Evolutionary conservation across 495 filamentous ascomycete genomes (phyloP), one percentile per base, ranked within the genome.

Genomic region (Aspergillus cavernicola): DNA sequence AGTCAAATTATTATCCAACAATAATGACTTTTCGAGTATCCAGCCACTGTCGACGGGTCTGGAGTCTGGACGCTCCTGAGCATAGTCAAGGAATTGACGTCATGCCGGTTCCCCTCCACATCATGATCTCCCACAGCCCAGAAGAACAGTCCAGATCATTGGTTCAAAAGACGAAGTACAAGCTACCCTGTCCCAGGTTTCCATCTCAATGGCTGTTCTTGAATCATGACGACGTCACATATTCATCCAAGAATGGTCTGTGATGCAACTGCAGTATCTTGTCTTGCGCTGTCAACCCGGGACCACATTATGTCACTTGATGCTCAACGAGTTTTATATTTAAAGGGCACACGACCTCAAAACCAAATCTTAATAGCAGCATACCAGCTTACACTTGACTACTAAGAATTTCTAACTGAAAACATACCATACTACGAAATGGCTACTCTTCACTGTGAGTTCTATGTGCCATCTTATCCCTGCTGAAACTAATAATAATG

Each of bases 391-490:
- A 28, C 47, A 6, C 35, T 18, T 24, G 2, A 37, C 28, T 11
- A 18, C 28, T 20, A 12, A 24, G 2, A 46, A 9, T 20, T 3
- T 22, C 1, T 28, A 33, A 13, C 40, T 12, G 19, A 28, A 23
- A 39, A 32, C 20, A 15, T 55, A 16, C 37, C 39, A 36, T 52
- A 66, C 38, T 10, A 13, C 31, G 75, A 60, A 64, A 85, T 85
- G 82, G 78, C 82, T 15, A 81, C 80, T 67, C 73, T 85, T 55
- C 75, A 84, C 65, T 85, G 83, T 85, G 72, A 74, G 82, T 41
- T 33, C 41, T 19, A 32, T 26, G n/a, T 36, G 7, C 9, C 22
- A 6, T 23, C 9, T 33, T 38, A 18, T 19, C 6, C 29, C 6
- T 7, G 8, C 11, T 26, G 38, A 31, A 48, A 18, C 44, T 58